Base-by-base conservation (phyloP, 352 stramenopile species). In the Hyaloperonospora brassicae region DNA sequence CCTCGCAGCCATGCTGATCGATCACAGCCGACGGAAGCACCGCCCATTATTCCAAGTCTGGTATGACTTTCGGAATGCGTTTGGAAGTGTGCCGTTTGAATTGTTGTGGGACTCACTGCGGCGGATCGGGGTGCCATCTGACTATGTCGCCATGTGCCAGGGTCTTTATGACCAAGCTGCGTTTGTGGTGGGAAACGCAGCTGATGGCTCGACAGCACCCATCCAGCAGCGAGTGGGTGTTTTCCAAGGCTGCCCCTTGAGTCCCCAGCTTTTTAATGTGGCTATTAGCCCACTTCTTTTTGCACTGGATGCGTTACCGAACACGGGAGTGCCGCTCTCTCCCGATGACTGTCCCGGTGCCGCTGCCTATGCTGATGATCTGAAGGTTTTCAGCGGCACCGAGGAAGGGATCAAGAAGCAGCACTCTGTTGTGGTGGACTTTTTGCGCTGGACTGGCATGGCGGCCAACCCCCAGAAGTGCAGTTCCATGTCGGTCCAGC, bases 31-130 rank as follows among this genome's bases (percentile, higher is more conserved):
- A n/a, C n/a, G 56, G 2, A 50, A 56, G 11, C 60, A 44, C 12
- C 38, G 36, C 0, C 3, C 27, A n/a, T 48, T 68, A 7, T 52
- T n/a, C n/a, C n/a, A n/a, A n/a, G n/a, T n/a, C n/a, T n/a, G n/a
- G 63, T 73, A 69, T 30, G 64, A 67, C 47, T 23, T 69, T 0
- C 9, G 25, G 10, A 61, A 64, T 17, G 61, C 57, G 1, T 66
- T 73, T 27, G 61, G 60, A 0, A 66, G 50, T 24, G 35, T 73
- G 1, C 56, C 55, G 6, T 45, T 58, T 12, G 12, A 14, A 0
- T 43, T 64, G 17, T 44, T 66, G 2, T 65, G 64, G 64, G 34
- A 47, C 0, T 30, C 47, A 8, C 38, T 73, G 2, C 3, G 13
- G 40, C 23, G 30, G 14, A 24, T 63, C 0, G 56, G 64, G 2